Percentiles rank a stretch among this genome's conserved stretches.
Evolutionary conservation across 352 stramenopile species (phyloP).

Genomic region (Phytopythium sindhum): DNA sequence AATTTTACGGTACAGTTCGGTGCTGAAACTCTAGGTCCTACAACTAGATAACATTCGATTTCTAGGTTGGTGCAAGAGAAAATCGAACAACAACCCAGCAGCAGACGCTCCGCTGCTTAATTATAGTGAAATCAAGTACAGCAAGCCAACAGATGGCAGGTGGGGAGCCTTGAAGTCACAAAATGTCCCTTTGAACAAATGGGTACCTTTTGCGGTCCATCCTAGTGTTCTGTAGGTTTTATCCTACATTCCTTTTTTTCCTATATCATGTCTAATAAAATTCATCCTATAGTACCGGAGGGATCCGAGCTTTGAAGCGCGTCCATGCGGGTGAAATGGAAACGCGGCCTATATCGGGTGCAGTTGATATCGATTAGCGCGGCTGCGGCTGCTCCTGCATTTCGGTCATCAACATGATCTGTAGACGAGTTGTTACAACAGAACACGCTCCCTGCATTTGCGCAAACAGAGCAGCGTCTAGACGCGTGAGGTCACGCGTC

Average conservation of each 20-base stretch:
- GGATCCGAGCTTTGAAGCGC: background rate
- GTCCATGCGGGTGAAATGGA: background rate
- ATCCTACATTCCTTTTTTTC: background rate
- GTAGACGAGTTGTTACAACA: background rate
- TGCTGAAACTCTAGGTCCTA: background rate
- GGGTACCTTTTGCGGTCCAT: constrained; percentile 6
- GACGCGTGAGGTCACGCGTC: background rate
- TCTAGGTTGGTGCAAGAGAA: background rate
- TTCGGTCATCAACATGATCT: background rate
- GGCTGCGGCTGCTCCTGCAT: too few relatives aligned
- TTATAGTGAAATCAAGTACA: background rate
- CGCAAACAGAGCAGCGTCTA: background rate
- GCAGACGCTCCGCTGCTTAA: background rate
- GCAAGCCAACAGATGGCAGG: background rate
- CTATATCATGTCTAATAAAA: too few relatives aligned
- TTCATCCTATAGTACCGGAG: background rate
- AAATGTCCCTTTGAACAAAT: constrained; percentile 5
- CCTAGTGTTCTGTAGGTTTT: constrained; percentile 1
- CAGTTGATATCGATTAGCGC: background rate
- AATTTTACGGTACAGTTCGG: background rate
- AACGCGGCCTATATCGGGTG: background rate
- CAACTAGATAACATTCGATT: background rate
- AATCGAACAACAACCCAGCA: constrained; percentile 5
- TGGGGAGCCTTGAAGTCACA: background rate
- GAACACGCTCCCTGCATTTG: background rate